Evolutionary conservation across 2,329 filamentous ascomycete species (phyloP), one percentile per base, ranked within the genome.

Genomic region (Atkinsonella hypoxylon): DNA sequence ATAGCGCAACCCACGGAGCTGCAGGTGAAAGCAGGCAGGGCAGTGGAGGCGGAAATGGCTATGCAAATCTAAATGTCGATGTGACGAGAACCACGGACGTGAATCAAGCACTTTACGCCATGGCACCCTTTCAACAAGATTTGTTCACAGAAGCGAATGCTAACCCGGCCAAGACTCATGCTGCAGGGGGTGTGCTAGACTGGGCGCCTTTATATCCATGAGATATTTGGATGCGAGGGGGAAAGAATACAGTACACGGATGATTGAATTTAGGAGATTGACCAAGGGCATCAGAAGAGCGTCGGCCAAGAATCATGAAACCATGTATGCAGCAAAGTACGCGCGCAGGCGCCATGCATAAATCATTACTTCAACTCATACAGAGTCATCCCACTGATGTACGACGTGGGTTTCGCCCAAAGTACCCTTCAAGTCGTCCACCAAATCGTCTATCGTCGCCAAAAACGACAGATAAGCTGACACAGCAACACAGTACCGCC

Each of bases 401-500:
- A 67, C 54, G 4, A 67, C 58, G 47, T 69, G 66, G 7, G 61
- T 55, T 59, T 75, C 73, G 0, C 73, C 73, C 43, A 75, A 47
- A 0, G 62, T 63, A 5, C 58, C 62, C 59, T 75, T 76, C 31
- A 75, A 59, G 0, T 69, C 59, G 15, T 70, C 53, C 2, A 75
- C 65, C 49, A 75, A 51, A 32, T 74, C 71, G 57, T 76, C 73
- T 8, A 74, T 58, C 0, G 64, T 58, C 0, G 61, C 61, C 30
- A 76, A 47, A 26, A 76, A 71, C 48, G 66, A 67, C 2, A 75
- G 51, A 49, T 74, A 74, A 3, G 68, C 56, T 9, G 65, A 70
- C 15, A 75, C 49, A 1, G 68, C 72, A 5, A 74, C 70, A 39
- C 72, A 76, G 54, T 72, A 76, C 15, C 64, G 61, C 4, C 73